These are phyloP conservation scores for Suillus weaverae DNA, from an alignment of 768 basidiomycete genomes.

Conservation along the genomic window DNA sequence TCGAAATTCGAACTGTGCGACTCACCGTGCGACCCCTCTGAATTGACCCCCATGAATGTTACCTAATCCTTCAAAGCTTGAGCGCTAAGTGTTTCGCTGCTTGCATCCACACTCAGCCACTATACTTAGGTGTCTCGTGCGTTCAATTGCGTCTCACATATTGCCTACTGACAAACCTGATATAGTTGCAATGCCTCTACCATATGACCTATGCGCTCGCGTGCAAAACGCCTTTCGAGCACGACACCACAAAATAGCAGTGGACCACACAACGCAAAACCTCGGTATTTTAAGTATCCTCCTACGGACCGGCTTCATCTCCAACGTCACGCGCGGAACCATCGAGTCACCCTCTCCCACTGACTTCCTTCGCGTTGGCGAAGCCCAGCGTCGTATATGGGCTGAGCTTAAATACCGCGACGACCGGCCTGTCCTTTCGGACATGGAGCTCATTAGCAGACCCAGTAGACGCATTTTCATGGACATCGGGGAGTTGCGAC, in stretches of 20 bases:
- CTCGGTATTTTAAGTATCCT: conserved; percentile 92
- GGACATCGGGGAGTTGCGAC: conserved; percentile 66
- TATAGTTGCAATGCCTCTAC: conserved; percentile 47
- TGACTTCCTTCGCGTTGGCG: conserved; percentile 56
- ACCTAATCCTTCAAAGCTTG: background rate
- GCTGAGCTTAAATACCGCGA: conserved; percentile 92
- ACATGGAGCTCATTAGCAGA: conserved; percentile 81
- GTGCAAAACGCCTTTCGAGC: conserved; percentile 91
- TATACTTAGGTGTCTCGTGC: background rate
- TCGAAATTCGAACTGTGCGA: too few relatives aligned
- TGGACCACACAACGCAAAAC: conserved; percentile 85
- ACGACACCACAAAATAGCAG: conserved; percentile 72
- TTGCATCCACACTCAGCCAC: background rate
- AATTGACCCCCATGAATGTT: background rate
- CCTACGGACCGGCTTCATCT: conserved; percentile 86
- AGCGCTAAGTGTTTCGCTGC: background rate
- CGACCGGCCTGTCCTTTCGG: conserved; percentile 77
- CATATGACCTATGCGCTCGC: conserved; percentile 87
- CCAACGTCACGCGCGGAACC: conserved; percentile 80
- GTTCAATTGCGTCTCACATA: background rate
- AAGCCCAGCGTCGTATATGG: conserved; percentile 83
- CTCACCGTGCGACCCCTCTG: background rate
- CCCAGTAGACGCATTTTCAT: conserved; percentile 83
- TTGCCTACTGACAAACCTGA: background rate
- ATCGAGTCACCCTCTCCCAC: conserved; percentile 60